A percentile compares a stretch with the other conserved stretches of the same genome.
These are phyloP conservation scores for Trametes versicolor DNA, from an alignment of 1,284 basidiomycete genomes.

Conservation along the genomic window DNA sequence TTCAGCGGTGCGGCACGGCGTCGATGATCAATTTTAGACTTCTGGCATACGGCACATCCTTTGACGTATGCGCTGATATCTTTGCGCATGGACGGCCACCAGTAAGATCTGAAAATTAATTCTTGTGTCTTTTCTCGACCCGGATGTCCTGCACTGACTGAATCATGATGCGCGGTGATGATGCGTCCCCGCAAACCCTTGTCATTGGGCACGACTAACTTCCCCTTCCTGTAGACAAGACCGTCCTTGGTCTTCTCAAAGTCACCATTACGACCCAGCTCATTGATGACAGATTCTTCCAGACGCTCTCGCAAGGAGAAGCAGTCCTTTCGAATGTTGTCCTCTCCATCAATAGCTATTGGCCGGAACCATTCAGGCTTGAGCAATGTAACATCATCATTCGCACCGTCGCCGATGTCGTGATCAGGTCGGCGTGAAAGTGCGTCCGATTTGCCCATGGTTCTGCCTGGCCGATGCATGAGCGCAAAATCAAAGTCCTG, in stretches of 20 bases:
- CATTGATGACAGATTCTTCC: neutral
- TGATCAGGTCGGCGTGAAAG: constrained; percentile 52
- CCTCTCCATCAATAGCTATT: constrained; percentile 1
- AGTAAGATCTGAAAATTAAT: constrained; percentile 16
- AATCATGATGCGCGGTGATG: constrained; percentile 20
- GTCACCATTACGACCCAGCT: constrained; percentile 3
- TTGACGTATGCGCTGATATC: constrained; percentile 47
- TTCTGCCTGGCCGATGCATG: constrained; percentile 49
- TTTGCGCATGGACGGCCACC: constrained; percentile 51
- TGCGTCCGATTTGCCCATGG: constrained; percentile 48
- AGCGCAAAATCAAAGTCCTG: constrained; percentile 49
- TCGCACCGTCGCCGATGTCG: constrained; percentile 40
- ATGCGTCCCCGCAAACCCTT: constrained; percentile 7
- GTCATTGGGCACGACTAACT: constrained; percentile 10
- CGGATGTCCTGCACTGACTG: constrained; percentile 14
- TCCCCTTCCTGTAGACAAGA: constrained; percentile 23
- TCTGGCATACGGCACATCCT: constrained; percentile 51
- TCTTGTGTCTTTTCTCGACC: constrained; percentile 20
- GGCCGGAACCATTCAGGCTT: constrained; percentile 13
- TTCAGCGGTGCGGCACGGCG: constrained; percentile 22
- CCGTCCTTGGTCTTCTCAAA: constrained; percentile 21
- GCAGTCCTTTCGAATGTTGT: constrained; percentile 1
- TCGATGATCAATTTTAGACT: constrained; percentile 42
- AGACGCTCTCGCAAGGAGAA: neutral
- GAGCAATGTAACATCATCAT: constrained; percentile 44